These are phyloP conservation scores for Schizochytrium sp. DNA, from an alignment of 108 stramenopile genomes.

Conservation along the genomic window DNA sequence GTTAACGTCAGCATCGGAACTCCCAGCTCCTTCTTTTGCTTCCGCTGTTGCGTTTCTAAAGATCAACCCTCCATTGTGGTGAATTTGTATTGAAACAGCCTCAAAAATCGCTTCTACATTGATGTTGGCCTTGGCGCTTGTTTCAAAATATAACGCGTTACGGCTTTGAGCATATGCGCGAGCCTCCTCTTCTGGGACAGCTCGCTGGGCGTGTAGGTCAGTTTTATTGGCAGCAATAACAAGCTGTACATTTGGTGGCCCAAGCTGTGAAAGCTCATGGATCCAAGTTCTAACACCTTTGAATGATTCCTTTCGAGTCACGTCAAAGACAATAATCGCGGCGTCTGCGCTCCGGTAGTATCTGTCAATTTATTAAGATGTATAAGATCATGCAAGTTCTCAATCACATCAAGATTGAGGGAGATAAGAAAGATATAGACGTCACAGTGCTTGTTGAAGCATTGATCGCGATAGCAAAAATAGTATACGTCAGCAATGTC, in stretches of 20 bases:
- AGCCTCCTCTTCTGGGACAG: constrained; percentile 3
- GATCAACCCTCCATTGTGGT: not conserved
- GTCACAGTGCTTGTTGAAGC: too few species aligned
- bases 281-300: constrained; percentile 66
- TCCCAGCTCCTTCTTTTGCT: too few species aligned
- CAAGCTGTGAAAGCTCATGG: constrained; percentile 65
- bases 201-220: constrained; percentile 29
- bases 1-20: too few species aligned
- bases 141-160: constrained; percentile 57
- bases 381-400: not conserved
- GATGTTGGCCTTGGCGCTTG: constrained; percentile 64
- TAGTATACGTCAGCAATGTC: too few species aligned
- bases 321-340: constrained; percentile 67
- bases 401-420: too few species aligned
- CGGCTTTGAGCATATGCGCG: constrained; percentile 60
- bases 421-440: too few species aligned
- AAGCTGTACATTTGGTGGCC: constrained; percentile 58
- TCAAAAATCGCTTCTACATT: constrained; percentile 66
- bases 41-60: not conserved
- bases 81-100: not conserved
- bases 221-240: constrained; percentile 66
- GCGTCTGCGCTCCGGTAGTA: constrained; percentile 72
- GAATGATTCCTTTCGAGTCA: constrained; percentile 63
- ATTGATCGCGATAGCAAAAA: too few species aligned
- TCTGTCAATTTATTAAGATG: not conserved